phyloP scores from a whole-genome alignment of 805 yeast genomes.

The Zygoascus flipseniorum region DNA sequence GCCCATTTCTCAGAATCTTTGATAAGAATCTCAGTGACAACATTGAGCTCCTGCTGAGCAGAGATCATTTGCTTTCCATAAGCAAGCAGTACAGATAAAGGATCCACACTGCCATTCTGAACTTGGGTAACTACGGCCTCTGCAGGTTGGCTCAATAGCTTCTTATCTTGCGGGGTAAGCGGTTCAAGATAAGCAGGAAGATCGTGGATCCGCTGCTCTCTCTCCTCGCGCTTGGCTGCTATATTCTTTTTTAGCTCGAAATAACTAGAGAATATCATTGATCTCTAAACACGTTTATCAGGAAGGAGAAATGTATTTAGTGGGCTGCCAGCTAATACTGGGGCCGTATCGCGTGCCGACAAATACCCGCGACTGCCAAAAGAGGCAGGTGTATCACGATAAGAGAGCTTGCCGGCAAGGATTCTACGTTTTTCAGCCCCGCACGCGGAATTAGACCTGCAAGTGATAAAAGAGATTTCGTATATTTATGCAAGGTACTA shows the following conservation, averaged over 20 bases:
- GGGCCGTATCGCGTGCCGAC: too few relatives aligned
- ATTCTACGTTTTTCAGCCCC: too few relatives aligned
- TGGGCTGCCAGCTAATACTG: too few relatives aligned
- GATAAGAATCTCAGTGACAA: slow-evolving; percentile 53
- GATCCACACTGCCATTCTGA: slow-evolving; percentile 38
- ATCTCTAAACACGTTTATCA: too few relatives aligned
- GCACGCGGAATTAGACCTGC: too few relatives aligned
- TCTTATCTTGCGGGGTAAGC: slow-evolving; percentile 27
- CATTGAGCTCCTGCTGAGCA: slow-evolving; percentile 55
- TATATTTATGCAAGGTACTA: too few relatives aligned
- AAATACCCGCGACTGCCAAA: not conserved
- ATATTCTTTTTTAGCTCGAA: slow-evolving; percentile 13
- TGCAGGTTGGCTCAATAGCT: slow-evolving; percentile 36
- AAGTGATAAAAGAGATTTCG: too few relatives aligned
- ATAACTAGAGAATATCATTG: slow-evolving; percentile 2
- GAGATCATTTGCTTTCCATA: slow-evolving; percentile 57
- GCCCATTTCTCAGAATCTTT: slow-evolving; percentile 62
- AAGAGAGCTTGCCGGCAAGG: not conserved
- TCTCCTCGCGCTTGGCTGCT: slow-evolving; percentile 27
- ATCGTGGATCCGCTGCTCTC: slow-evolving; percentile 27
- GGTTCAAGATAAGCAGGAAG: slow-evolving; percentile 34
- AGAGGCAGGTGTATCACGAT: not conserved
- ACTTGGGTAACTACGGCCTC: slow-evolving; percentile 36
- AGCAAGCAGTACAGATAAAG: slow-evolving; percentile 50
- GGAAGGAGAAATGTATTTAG: too few relatives aligned